Base-by-base conservation (phyloP, 1,284 basidiomycete species). In the Ceratobasidium sp. region DNA sequence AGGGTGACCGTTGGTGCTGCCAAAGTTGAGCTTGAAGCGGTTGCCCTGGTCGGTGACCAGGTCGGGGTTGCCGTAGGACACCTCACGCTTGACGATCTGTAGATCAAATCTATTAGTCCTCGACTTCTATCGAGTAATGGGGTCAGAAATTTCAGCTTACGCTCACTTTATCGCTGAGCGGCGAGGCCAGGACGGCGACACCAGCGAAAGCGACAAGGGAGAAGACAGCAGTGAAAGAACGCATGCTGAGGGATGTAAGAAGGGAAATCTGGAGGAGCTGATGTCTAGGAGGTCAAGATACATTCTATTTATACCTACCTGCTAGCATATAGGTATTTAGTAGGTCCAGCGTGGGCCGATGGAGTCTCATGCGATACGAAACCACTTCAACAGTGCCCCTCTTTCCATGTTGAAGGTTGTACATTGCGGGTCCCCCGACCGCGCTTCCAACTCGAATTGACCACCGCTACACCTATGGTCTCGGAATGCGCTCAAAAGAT, bases 1-100 rank as follows among this genome's bases (percentile, higher is more conserved):
- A 17, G 66, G 66, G 36, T 69, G 66, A 3, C 66, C 66, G 24
- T 45, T 17, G 19, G 66, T 69, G 66, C 66, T 69, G 22, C 66
- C 66, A 19, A 69, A 69, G 53, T 69, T 69, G 15, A 69, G 53
- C 53, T 69, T 69, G 66, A 69, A 69, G 3, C 66, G 66, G 27
- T 69, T 57, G 15, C 66, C 66, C 24, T 69, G 66, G 53, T 69
- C 66, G 22, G 33, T 45, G 5, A 69, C 66, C 14, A 69, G 48
- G 66, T 69, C 65, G 1, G 65, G 65, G 45, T 67, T 67, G 14
- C 65, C 65, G 65, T 67, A 67, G 6, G 65, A 67, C 11, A 27
- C 45, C 41, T 69, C 66, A 33, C 66, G 66, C 53, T 69, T 69
- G 4, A 22, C 33, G 17, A 69, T 33, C 66, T 69, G 36, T 47